A percentile compares a stretch with the other conserved stretches of the same genome.
Conservation (phyloP, 139 green algal species). For the Gonium pectorale region DNA sequence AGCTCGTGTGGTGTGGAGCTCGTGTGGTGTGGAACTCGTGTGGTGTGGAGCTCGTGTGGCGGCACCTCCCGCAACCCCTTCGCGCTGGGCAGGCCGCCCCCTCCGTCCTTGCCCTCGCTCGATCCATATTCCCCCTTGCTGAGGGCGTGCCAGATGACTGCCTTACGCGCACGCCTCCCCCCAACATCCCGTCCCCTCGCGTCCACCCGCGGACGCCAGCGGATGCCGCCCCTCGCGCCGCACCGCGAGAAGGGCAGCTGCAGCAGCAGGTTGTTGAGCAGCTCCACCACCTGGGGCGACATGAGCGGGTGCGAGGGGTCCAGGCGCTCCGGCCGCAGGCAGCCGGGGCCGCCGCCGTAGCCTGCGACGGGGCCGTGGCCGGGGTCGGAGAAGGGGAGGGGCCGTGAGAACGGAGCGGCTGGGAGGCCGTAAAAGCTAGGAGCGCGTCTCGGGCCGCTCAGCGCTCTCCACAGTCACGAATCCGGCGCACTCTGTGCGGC, state of each 20-base stretch:
- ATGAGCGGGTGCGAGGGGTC: neutral
- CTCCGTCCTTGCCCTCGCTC: too few species aligned
- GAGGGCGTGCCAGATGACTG: too few species aligned
- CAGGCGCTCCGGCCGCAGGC: neutral
- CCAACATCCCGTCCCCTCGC: neutral
- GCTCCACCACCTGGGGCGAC: constrained; percentile 25
- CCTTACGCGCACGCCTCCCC: neutral
- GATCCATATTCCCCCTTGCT: too few species aligned
- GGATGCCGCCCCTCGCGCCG: neutral
- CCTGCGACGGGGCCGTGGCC: neutral
- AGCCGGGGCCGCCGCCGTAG: neutral
- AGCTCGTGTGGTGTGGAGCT: too few species aligned
- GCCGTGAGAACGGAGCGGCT: neutral
- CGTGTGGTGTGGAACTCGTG: too few species aligned
- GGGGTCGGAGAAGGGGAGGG: neutral
- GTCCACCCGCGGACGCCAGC: neutral
- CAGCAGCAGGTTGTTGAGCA: constrained; percentile 64
- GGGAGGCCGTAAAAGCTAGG: too few species aligned
- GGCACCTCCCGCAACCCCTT: too few species aligned
- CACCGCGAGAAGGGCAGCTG: constrained; percentile 55
- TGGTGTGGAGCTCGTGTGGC: too few species aligned
- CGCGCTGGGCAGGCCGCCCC: too few species aligned
- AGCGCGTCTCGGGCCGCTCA: neutral
- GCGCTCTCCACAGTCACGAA: too few species aligned
- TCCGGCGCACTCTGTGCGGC: too few species aligned